Evolutionary conservation across 1,284 basidiomycete species (phyloP), one percentile per base, ranked within the genome.

Genomic region (Puccinia polysora): DNA sequence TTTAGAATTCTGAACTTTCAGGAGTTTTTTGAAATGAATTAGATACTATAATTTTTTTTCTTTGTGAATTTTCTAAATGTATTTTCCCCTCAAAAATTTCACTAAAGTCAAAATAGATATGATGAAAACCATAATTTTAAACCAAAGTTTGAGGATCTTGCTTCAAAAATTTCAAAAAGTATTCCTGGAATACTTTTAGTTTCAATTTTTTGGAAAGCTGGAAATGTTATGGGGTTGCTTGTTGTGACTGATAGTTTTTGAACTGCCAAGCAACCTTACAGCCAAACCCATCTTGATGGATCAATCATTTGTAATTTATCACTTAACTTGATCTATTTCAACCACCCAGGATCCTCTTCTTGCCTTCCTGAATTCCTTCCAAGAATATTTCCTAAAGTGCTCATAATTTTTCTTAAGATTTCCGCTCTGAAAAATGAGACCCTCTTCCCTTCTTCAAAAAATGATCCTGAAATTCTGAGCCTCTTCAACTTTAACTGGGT

Each of bases 211-310:
- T 23, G 10, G 36, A 28, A 5, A 2, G 38, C 23, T 60, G 32
- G 34, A 28, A 23, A 20, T 60, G 2, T 40, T n/a, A 20, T 56
- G 34, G 18, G 23, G 30, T 30, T 36, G 8, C 32, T 20, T 5
- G n/a, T 56, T 34, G 14, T 56, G n/a, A 45, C 20, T 45, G 15
- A 45, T 15, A 15, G 10, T 32, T 49, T 30, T 4, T 60, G 38
- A 47, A 62, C 59, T 30, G 34, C 2, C 59, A 62, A 62, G 30
- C 14, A n/a, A 65, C 23, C 25, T 52, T 6, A 58, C n/a, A 68
- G 65, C n/a, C 65, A 68, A 23, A 68, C 52, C 32, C 65, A 53
- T 23, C 30, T 58, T 4, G 58, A 47, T 59, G 65, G 65, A 38
- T 53, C n/a, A 20, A 58, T 53, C 4, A 56, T 68, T 49, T 58